These are phyloP conservation scores for Verruconis gallopava DNA, from an alignment of 2,329 filamentous ascomycete species.

Conservation along the genomic window DNA sequence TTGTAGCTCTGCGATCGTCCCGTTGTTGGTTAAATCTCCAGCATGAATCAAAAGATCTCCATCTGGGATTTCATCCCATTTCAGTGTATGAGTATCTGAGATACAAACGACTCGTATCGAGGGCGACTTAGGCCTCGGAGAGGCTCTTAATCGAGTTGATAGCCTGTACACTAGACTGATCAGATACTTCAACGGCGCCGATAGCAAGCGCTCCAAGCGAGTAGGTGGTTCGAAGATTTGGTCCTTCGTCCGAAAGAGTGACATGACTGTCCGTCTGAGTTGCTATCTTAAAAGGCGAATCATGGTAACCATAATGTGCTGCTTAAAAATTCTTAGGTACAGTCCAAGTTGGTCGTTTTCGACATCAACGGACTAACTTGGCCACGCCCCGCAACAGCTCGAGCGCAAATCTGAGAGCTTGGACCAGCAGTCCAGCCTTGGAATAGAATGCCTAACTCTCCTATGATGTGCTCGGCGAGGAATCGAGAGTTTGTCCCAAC, in stretches of 20 bases:
- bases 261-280: too few relatives aligned
- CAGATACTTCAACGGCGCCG: conserved; percentile 23
- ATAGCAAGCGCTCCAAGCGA: conserved; percentile 2
- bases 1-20: conserved; percentile 62
- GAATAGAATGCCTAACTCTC: too few relatives aligned
- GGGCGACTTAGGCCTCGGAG: conserved; percentile 43
- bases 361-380: too few relatives aligned
- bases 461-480: too few relatives aligned
- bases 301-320: too few relatives aligned
- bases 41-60: conserved; percentile 85
- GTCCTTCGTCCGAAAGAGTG: background rate
- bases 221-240: conserved; percentile 6
- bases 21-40: conserved; percentile 68
- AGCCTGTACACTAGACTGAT: conserved; percentile 50
- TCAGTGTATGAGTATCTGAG: conserved; percentile 71
- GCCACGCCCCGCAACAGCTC: too few relatives aligned
- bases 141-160: conserved; percentile 54
- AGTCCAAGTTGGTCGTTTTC: too few relatives aligned
- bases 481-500: too few relatives aligned
- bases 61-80: conserved; percentile 47
- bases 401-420: too few relatives aligned
- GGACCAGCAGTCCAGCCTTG: too few relatives aligned
- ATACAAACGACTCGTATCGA: conserved; percentile 72
- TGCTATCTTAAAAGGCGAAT: too few relatives aligned
- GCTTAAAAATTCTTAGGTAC: too few relatives aligned